These are phyloP conservation scores for Calonectria honghensis DNA, from an alignment of 2,329 filamentous ascomycete genomes.

Conservation along the genomic window DNA sequence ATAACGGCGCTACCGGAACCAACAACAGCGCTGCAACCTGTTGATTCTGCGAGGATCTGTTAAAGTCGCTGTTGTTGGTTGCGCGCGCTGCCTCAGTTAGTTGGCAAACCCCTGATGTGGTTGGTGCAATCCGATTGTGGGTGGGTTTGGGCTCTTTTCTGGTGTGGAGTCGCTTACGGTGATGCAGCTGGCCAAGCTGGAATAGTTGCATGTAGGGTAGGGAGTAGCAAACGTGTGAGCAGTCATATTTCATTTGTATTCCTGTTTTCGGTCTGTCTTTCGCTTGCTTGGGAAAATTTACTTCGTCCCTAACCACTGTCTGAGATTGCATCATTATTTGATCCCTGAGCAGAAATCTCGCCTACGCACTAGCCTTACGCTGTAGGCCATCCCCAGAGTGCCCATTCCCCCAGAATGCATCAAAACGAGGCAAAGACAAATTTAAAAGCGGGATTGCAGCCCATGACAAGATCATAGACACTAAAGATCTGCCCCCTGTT, in stretches of 20 bases:
- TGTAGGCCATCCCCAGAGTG: background rate
- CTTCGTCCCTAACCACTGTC: slow-evolving; percentile 2
- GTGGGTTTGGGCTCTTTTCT: background rate
- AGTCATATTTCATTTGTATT: slow-evolving; percentile 16
- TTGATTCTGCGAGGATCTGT: slow-evolving; percentile 31
- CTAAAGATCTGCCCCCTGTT: slow-evolving; percentile 10
- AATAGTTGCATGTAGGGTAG: slow-evolving; percentile 10
- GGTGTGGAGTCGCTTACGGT: slow-evolving; percentile 28
- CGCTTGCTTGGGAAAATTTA: background rate
- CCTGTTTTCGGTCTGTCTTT: background rate
- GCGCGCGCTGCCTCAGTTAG: slow-evolving; percentile 26
- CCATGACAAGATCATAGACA: slow-evolving; percentile 22
- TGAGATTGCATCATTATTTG: slow-evolving; percentile 8
- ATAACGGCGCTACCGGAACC: slow-evolving; percentile 18
- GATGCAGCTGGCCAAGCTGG: slow-evolving; percentile 16
- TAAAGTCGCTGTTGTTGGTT: slow-evolving; percentile 27
- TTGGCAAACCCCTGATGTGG: slow-evolving; percentile 18
- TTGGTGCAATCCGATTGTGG: slow-evolving; percentile 15
- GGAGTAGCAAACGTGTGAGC: background rate
- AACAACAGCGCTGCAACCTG: slow-evolving; percentile 22
- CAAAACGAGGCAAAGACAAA: slow-evolving; percentile 4
- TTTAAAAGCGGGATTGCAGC: slow-evolving; percentile 17
- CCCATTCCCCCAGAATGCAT: background rate
- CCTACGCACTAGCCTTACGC: background rate
- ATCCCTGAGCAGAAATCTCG: slow-evolving; percentile 17